These are phyloP conservation scores for Aspergillus heteromorphus DNA, from an alignment of 495 filamentous ascomycete species.

Conservation along the genomic window DNA sequence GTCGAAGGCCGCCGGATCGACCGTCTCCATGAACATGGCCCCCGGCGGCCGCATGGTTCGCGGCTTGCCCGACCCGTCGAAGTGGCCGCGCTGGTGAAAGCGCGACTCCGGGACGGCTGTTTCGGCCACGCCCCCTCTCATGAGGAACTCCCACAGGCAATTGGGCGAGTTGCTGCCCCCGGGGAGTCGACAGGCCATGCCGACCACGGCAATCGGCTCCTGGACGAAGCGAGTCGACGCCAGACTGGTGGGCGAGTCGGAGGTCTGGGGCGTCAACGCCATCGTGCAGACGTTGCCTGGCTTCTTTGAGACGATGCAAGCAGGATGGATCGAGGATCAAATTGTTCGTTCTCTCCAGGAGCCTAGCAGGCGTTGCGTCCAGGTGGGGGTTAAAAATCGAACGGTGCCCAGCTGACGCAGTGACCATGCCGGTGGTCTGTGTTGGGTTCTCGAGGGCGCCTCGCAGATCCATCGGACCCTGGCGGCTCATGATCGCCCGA, in stretches of 20 bases:
- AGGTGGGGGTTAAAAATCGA: too few relatives aligned
- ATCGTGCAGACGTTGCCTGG: constrained; percentile 14
- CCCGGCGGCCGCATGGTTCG: constrained; percentile 2
- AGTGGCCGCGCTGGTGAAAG: constrained; percentile 1
- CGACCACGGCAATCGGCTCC: constrained; percentile 9
- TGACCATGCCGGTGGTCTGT: not conserved
- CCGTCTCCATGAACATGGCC: constrained; percentile 11
- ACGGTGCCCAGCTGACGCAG: not conserved
- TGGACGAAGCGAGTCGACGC: constrained; percentile 1
- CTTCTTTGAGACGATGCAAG: too few relatives aligned
- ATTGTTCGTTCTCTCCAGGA: too few relatives aligned
- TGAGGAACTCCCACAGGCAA: constrained; percentile 9
- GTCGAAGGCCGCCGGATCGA: constrained; percentile 29
- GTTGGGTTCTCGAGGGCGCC: too few relatives aligned
- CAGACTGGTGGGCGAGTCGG: not conserved
- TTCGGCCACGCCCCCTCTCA: constrained; percentile 2
- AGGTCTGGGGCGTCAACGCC: constrained; percentile 6
- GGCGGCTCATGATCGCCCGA: not conserved
- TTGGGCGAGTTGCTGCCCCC: constrained; percentile 6
- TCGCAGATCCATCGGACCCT: not conserved
- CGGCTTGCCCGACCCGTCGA: constrained; percentile 5
- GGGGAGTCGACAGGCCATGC: constrained; percentile 8
- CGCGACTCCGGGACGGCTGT: constrained; percentile 3
- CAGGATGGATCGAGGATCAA: not conserved
- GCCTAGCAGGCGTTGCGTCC: too few relatives aligned